Base-by-base conservation (phyloP, 345 rosid species). In the Aquilaria yunnanensis region DNA sequence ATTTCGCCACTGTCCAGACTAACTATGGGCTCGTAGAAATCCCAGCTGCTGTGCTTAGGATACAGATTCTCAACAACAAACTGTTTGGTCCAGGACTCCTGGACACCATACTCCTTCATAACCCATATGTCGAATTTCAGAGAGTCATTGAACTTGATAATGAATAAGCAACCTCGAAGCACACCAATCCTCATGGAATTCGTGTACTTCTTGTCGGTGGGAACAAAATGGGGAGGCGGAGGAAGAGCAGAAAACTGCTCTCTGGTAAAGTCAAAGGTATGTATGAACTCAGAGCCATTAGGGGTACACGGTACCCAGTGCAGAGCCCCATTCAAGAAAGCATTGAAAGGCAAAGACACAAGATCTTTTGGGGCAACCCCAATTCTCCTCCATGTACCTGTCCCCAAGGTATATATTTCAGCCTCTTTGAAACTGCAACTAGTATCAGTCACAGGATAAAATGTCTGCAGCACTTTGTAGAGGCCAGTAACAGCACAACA, bases 401-500 rank as follows among this genome's bases (percentile, higher is more conserved):
- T 52, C 30, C 55, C 55, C 3, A 52, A 7, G 30, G 55, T 52
- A 10, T 52, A 52, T 6, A 52, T 14, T 10, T 52, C 55, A 52
- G 55, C 55, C 14, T 16, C 14, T 52, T 8, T 23, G 9, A 13
- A 9, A 6, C 10, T 5, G 9, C 30, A 9, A 5, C 10, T n/a
- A 37, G 43, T 37, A 37, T 37, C 43, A 37, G 43, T 37, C 8
- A 37, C 43, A 7, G 30, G 31, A n/a, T 52, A n/a, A 16, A 52
- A 16, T 2, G 55, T 52, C 10, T 52, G 55, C 11, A 52, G 10
- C 55, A 52, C 55, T 14, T 52, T 57, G 62, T 33, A 50, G 23
- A 56, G 50, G 41, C 58, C 52, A 49, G 31, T 65, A 4, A 49
- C 57, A 33, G 62, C 16, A 57, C 62, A 57, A 65, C 51, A 65